Conservation (phyloP, 805 yeast genomes). For the Lachancea meyersii region DNA sequence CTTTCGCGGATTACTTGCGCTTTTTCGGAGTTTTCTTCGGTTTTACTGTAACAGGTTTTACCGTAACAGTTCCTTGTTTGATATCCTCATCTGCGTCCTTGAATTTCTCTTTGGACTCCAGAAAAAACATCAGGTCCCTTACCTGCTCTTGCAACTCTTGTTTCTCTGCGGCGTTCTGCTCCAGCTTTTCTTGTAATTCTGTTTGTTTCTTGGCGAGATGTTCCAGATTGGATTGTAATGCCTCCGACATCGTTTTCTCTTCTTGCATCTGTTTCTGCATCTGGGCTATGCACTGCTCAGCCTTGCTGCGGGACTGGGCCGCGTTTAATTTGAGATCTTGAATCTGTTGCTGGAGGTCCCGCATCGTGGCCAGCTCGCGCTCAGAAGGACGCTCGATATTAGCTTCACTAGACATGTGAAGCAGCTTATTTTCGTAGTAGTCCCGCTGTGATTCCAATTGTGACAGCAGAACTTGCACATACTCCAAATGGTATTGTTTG, state of each 20-base stretch:
- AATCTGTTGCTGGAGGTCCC: constrained; percentile 16
- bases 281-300: constrained; percentile 12
- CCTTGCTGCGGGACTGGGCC: constrained; percentile 12
- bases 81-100: constrained; percentile 67
- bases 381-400: constrained; percentile 13
- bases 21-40: constrained; percentile 1
- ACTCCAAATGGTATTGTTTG: constrained; percentile 67
- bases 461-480: constrained; percentile 68
- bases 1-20: constrained; percentile 1
- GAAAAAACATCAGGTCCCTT: constrained; percentile 71
- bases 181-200: constrained; percentile 29
- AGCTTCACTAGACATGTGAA: constrained; percentile 33
- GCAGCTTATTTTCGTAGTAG: constrained; percentile 57
- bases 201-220: constrained; percentile 39
- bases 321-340: constrained; percentile 15
- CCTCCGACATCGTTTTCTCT: constrained; percentile 36
- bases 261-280: constrained; percentile 18
- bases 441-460: constrained; percentile 84
- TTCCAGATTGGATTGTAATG: constrained; percentile 42
- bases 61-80: constrained; percentile 59
- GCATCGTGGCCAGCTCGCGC: constrained; percentile 13
- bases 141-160: constrained; percentile 55
- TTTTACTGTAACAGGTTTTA: constrained; percentile 27
- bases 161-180: constrained; percentile 36
- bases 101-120: constrained; percentile 68